Evolutionary conservation across 768 basidiomycete genomes (phyloP).

Genomic region (Floccularia luteovirens): DNA sequence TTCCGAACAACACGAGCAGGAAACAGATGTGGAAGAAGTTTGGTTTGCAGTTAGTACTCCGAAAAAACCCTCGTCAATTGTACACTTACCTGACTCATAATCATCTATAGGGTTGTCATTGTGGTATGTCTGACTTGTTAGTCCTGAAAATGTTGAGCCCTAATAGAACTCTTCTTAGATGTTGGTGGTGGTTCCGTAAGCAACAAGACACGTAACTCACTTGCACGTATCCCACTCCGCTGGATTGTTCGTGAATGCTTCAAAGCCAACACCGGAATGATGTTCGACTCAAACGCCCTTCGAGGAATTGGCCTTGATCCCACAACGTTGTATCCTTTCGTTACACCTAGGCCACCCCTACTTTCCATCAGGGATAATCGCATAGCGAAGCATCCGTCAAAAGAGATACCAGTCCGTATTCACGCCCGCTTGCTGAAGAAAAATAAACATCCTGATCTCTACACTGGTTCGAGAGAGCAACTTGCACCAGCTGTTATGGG

Average conservation of each 20-base stretch:
- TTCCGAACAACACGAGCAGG: conserved; percentile 12
- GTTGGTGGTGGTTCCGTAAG: conserved; percentile 51
- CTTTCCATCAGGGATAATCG: conserved; percentile 6
- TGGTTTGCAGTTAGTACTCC: conserved; percentile 47
- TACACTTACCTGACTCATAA: background rate
- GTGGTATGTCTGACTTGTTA: conserved; percentile 19
- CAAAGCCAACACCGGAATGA: conserved; percentile 44
- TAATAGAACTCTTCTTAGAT: conserved; percentile 19
- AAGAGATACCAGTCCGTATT: background rate
- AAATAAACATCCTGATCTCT: background rate
- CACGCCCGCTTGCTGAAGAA: background rate
- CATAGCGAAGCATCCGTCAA: background rate
- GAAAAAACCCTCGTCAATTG: background rate
- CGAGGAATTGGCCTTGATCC: conserved; percentile 33
- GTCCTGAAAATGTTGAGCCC: background rate
- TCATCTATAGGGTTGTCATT: conserved; percentile 33
- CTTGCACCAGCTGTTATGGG: background rate
- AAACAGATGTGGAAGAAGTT: conserved; percentile 50
- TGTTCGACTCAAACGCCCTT: conserved; percentile 42
- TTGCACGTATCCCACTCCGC: conserved; percentile 46
- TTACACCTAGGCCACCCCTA: conserved; percentile 21
- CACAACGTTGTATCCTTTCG: conserved; percentile 23
- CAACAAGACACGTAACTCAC: conserved; percentile 36
- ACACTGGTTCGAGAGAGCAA: background rate
- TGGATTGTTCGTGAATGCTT: conserved; percentile 74